Base-by-base conservation (phyloP, 2,329 filamentous ascomycete species). In the Diaporthe australafricana region DNA sequence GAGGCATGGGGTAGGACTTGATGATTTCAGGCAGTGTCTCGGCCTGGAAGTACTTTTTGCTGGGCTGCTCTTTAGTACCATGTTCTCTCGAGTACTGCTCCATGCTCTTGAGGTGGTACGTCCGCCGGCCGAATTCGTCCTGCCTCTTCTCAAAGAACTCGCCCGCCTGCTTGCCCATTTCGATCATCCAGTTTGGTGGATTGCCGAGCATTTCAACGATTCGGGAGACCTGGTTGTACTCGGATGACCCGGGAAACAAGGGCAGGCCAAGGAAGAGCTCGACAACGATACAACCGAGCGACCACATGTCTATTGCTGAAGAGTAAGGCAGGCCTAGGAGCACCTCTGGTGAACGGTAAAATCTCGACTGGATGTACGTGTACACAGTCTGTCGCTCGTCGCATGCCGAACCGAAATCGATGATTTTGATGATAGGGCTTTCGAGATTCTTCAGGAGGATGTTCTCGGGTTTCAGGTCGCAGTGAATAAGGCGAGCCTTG, bases 231-330 rank as follows among this genome's bases (percentile, higher is more conserved):
- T 99, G 96, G 78, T 99, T 99, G 83, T 99, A 99, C 82, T 99
- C 96, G 2, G 96, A 99, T 0, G 96, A 98, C 35, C 96, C 96
- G 9, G 96, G 96, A 82, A 99, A 99, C 2, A 99, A 84, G 1
- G 96, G 96, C 63, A 99, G 87, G 56, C 96, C 96, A 1, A 99
- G 88, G 86, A 99, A 99, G 22, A 99, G 87, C 82, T 99, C 96
- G 30, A 99, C 96, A 20, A 99, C 96, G 76, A 99, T 99, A 83
- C 96, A 99, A 68, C 96, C 96, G 55, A 99, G 86, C 5, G 96
- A 99, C 96, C 96, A 99, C 96, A 99, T 99, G 80, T 99, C 96
- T 79, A 99, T 99, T 53, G 96, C 96, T 5, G 96, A 98, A 17
- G 96, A 98, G 81, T 99, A 99, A 73, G 96, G 96, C 60, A 99